phyloP scores from a whole-genome alignment of 345 rosid species.

The Eucalyptus pauciflora region DNA sequence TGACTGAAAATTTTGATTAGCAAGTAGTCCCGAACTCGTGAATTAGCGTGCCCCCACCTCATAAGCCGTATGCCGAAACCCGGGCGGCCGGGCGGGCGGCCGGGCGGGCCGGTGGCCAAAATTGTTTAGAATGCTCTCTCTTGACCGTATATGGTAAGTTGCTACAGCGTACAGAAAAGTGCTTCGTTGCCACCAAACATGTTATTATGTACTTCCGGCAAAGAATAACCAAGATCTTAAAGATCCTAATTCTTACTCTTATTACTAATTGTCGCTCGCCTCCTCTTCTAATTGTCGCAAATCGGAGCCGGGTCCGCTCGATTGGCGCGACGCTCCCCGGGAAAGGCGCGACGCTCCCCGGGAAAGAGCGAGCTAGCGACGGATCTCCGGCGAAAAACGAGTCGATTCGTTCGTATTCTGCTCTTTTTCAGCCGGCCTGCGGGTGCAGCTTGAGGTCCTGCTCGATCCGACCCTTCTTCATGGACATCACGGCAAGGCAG shows the following conservation, averaged over 20 bases:
- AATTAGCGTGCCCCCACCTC: not conserved
- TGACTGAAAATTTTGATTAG: not conserved
- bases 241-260: not conserved
- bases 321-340: rapidly evolving
- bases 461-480: not conserved
- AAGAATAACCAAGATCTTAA: not conserved
- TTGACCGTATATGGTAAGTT: not conserved
- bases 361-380: not conserved
- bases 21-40: not conserved
- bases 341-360: rapidly evolving
- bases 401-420: rapidly evolving
- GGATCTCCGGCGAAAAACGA: not conserved
- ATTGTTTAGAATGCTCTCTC: not conserved
- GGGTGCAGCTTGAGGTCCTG: not conserved
- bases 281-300: not conserved
- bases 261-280: not conserved
- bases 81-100: rapidly evolving
- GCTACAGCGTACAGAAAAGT: not conserved
- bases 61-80: not conserved
- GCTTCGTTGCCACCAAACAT: not conserved
- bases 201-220: not conserved
- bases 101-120: not conserved
- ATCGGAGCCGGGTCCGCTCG: rapidly evolving
- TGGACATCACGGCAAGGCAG: slow-evolving; percentile 12
- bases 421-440: not conserved